These are phyloP conservation scores for Lentinus polychrous DNA, from an alignment of 1,284 basidiomycete genomes.

Conservation along the genomic window DNA sequence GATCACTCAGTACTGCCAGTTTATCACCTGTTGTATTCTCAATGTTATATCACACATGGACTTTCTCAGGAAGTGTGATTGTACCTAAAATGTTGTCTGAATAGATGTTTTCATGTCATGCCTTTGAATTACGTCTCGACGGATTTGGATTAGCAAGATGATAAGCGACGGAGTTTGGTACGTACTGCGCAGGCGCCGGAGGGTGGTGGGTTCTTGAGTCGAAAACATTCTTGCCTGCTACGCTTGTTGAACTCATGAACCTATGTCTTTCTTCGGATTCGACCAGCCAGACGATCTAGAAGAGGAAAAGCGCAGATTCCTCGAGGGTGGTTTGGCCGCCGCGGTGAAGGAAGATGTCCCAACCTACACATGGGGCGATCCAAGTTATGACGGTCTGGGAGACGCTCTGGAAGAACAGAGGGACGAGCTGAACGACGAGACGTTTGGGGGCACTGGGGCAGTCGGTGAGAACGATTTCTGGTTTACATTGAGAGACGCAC, in stretches of 20 bases:
- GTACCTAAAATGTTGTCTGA: neutral
- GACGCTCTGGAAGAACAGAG: slow-evolving; percentile 82
- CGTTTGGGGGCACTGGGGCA: slow-evolving; percentile 71
- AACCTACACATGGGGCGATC: slow-evolving; percentile 85
- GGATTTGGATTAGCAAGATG: too few relatives aligned
- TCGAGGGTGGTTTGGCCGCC: slow-evolving; percentile 32
- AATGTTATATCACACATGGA: too few relatives aligned
- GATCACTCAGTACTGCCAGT: too few relatives aligned
- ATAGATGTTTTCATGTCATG: neutral
- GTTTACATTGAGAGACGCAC: neutral
- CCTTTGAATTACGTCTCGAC: neutral
- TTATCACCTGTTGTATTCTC: slow-evolving; percentile 1
- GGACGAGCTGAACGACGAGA: slow-evolving; percentile 94
- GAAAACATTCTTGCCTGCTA: neutral
- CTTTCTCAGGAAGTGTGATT: too few relatives aligned
- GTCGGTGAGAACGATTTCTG: slow-evolving; percentile 50
- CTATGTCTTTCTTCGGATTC: slow-evolving; percentile 76
- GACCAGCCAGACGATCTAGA: slow-evolving; percentile 54
- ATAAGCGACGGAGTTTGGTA: too few relatives aligned
- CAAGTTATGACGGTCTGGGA: slow-evolving; percentile 86
- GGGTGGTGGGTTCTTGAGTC: neutral
- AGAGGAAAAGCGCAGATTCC: slow-evolving; percentile 50
- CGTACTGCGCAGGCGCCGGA: too few relatives aligned
- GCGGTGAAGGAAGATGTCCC: slow-evolving; percentile 68
- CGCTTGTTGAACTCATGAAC: slow-evolving; percentile 6